Evolutionary conservation across 1,284 basidiomycete species (phyloP).

Genomic region (Coniferiporia sulphurascens): DNA sequence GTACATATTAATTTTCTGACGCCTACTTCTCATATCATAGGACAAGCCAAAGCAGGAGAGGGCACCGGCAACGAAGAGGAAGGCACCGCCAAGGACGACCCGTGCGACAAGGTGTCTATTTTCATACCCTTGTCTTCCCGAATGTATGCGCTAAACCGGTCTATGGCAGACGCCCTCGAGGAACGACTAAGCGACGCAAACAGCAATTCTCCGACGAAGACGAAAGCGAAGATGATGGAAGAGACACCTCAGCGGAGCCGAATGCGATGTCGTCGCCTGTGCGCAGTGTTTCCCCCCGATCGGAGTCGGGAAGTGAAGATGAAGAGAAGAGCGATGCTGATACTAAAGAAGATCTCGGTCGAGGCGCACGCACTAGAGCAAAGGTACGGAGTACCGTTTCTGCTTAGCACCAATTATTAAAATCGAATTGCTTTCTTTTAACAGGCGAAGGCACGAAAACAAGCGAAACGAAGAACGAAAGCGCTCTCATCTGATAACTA

Average conservation of each 20-base stretch:
- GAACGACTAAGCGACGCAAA: conserved; percentile 22
- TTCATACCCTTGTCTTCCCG: background rate
- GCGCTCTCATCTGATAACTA: conserved; percentile 3
- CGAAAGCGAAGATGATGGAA: conserved; percentile 21
- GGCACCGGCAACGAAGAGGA: conserved; percentile 17
- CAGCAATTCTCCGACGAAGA: conserved; percentile 21
- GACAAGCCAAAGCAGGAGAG: conserved; percentile 12
- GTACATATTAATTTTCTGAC: background rate
- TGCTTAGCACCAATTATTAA: background rate
- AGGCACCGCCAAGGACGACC: conserved; percentile 12
- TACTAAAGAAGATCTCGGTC: conserved; percentile 15
- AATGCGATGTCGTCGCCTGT: conserved; percentile 10
- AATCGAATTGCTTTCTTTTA: background rate
- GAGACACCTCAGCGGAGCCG: conserved; percentile 14
- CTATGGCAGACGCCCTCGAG: conserved; percentile 17
- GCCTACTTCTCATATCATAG: conserved; percentile 4
- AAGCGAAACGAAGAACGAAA: conserved; percentile 5
- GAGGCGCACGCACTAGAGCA: conserved; percentile 21
- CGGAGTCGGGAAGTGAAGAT: conserved; percentile 9
- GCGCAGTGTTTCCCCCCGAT: background rate
- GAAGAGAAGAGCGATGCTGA: conserved; percentile 11
- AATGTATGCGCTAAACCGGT: background rate
- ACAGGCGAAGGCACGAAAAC: conserved; percentile 9
- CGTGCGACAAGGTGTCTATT: conserved; percentile 11
- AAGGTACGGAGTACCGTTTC: conserved; percentile 15